Base-by-base conservation (phyloP, 805 yeast genomes). In the Lachancea quebecensis region DNA sequence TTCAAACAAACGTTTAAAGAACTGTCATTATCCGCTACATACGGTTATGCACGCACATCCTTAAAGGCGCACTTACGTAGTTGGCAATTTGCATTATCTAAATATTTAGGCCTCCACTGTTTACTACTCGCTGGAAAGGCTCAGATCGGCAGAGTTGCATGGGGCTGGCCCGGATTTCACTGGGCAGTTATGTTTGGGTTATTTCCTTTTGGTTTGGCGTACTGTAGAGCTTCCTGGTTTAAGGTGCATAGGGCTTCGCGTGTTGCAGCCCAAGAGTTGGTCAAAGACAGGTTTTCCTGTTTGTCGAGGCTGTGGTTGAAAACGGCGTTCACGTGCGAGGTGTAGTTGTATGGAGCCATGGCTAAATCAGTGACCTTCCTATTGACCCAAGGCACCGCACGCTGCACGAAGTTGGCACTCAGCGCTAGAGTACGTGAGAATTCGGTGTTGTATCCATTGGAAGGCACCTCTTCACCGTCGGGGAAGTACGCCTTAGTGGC, bases 401-500 rank as follows among this genome's bases (percentile, higher is more conserved):
- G 65, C 32, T 57, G 52, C 8, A 69, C 51, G n/a, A 71, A 66
- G 49, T 71, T 72, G 31, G 58, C 50, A 9, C 73, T 44, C 31
- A 79, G 62, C 38, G 69, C 63, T 15, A 70, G 34, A n/a, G 79
- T 69, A 60, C 80, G 75, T 39, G 77, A 67, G 33, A 81, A 47
- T 64, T 84, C 90, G 59, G 79, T 81, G 4, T 79, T 67, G 44
- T 63, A 71, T 2, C 66, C 69, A 12, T 73, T 73, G 10, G 68
- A 60, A 10, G 72, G 55, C 4, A 76, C 73, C 17, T 61, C 55
- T 47, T 66, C 64, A 16, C 65, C 66, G n/a, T 65, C 66, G 15
- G 85, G 83, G 32, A 77, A 67, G 51, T 71, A 68, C 31, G 62
- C 64, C 34, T 67, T 60, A 27, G 78, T 70, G 18, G 69, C 53